These are phyloP conservation scores for Trichosanthes truncata DNA, from an alignment of 306 rosid species.

Conservation along the genomic window DNA sequence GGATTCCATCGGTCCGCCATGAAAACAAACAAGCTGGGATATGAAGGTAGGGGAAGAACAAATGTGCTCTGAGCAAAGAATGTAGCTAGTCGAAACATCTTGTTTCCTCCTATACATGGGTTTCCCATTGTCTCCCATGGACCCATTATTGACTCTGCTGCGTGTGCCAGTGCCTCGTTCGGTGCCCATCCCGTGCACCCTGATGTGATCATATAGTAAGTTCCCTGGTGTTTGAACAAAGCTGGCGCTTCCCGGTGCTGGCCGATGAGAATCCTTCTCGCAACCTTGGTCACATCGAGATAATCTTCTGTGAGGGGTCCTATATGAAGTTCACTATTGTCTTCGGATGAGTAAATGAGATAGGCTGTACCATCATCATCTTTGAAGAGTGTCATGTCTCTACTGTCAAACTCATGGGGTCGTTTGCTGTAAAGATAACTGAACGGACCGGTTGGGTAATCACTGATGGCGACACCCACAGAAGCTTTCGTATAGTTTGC, in stretches of 20 bases:
- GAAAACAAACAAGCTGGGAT: constrained; percentile 59
- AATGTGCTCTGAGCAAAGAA: constrained; percentile 94
- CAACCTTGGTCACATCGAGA: constrained; percentile 46
- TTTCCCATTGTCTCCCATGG: constrained; percentile 93
- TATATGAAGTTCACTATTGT: constrained; percentile 90
- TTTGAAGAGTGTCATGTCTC: constrained; percentile 94
- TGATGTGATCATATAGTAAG: constrained; percentile 96
- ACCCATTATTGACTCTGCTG: constrained; percentile 79
- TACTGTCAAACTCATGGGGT: constrained; percentile 87
- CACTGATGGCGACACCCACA: constrained; percentile 73
- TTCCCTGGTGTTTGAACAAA: constrained; percentile 69
- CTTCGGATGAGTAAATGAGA: constrained; percentile 85
- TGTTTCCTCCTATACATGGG: constrained; percentile 81
- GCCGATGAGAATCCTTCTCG: constrained; percentile 74
- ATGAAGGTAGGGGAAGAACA: constrained; percentile 65
- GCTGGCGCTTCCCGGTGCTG: constrained; percentile 99
- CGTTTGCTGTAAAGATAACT: constrained; percentile 72
- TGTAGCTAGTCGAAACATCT: constrained; percentile 55
- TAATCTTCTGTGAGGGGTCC: constrained; percentile 77
- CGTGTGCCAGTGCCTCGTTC: constrained; percentile 85
- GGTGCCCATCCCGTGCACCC: constrained; percentile 99
- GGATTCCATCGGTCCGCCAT: constrained; percentile 98
- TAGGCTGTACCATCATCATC: constrained; percentile 83
- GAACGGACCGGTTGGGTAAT: constrained; percentile 79
- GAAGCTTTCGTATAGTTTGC: constrained; percentile 89